Evolutionary conservation across 148 eudicot species (phyloP).

Genomic region (Rhododendron ovatum): DNA sequence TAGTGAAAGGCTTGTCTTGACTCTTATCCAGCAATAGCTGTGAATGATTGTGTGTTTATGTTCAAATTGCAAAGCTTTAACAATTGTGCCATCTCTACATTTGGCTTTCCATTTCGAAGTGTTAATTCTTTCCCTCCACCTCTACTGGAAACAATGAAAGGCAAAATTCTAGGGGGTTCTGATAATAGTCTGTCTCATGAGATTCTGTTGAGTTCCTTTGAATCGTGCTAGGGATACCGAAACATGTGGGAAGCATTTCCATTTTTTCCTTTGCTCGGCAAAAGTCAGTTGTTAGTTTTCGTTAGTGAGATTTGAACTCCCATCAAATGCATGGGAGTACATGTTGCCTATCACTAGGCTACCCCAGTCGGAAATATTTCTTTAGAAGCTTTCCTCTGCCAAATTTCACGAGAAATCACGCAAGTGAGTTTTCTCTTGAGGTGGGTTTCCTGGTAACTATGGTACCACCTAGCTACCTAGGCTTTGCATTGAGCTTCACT

Average conservation of each 20-base stretch:
- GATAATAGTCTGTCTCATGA: not conserved
- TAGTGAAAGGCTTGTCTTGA: not conserved
- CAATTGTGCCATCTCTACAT: not conserved
- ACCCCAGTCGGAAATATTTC: not conserved
- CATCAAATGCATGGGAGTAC: not conserved
- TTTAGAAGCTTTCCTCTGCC: not conserved
- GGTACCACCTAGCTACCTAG: not conserved
- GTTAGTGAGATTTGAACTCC: too few relatives aligned
- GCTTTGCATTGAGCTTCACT: not conserved
- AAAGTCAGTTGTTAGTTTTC: not conserved
- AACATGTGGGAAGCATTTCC: not conserved
- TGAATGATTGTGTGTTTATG: not conserved
- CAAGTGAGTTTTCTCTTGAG: not conserved
- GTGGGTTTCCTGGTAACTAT: not conserved
- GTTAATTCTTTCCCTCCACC: not conserved
- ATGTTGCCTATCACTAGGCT: not conserved
- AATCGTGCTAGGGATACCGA: not conserved
- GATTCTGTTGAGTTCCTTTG: not conserved
- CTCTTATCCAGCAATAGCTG: not conserved
- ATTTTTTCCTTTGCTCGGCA: not conserved
- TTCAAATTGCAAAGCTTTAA: not conserved
- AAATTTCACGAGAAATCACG: not conserved
- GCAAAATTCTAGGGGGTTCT: not conserved
- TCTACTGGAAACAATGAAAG: not conserved
- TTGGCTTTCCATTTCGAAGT: not conserved